These are phyloP conservation scores for Penicillium bovifimosum DNA, from an alignment of 495 filamentous ascomycete species.

Conservation along the genomic window DNA sequence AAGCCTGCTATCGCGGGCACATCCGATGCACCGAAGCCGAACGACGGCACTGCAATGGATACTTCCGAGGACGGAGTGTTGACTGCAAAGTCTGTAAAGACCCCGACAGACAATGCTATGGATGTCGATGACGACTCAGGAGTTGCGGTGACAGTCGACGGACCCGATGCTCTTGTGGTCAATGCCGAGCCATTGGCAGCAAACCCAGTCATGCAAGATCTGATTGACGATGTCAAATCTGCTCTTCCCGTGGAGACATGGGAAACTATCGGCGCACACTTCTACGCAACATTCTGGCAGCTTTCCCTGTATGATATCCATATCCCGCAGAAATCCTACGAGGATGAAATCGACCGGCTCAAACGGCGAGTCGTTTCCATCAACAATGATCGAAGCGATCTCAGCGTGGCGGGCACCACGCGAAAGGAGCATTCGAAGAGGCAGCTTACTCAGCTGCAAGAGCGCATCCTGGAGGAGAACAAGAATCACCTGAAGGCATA, in stretches of 20 bases:
- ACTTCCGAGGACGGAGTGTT: constrained; percentile 25
- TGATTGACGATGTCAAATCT: constrained; percentile 62
- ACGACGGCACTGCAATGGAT: constrained; percentile 31
- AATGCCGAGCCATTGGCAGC: constrained; percentile 40
- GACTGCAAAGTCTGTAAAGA: constrained; percentile 11
- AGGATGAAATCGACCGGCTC: constrained; percentile 59
- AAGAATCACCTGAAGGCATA: constrained; percentile 61
- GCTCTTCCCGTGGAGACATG: constrained; percentile 59
- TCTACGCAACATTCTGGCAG: constrained; percentile 93
- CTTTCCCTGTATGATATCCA: constrained; percentile 74
- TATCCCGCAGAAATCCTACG: constrained; percentile 67
- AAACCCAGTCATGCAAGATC: constrained; percentile 68
- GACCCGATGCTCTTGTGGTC: constrained; percentile 1
- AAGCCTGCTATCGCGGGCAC: constrained; percentile 18
- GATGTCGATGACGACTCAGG: constrained; percentile 34
- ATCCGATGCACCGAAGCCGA: constrained; percentile 15
- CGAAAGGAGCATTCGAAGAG: constrained; percentile 62
- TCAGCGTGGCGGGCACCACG: constrained; percentile 54
- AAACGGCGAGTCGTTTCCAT: constrained; percentile 56
- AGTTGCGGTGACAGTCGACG: constrained; percentile 3
- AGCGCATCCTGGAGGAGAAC: constrained; percentile 63
- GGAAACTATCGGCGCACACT: constrained; percentile 62
- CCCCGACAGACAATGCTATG: constrained; percentile 23
- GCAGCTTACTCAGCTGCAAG: constrained; percentile 50
- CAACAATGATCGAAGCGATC: constrained; percentile 65